These are phyloP conservation scores for Nissolia schottii DNA, from an alignment of 306 rosid species.

Conservation along the genomic window DNA sequence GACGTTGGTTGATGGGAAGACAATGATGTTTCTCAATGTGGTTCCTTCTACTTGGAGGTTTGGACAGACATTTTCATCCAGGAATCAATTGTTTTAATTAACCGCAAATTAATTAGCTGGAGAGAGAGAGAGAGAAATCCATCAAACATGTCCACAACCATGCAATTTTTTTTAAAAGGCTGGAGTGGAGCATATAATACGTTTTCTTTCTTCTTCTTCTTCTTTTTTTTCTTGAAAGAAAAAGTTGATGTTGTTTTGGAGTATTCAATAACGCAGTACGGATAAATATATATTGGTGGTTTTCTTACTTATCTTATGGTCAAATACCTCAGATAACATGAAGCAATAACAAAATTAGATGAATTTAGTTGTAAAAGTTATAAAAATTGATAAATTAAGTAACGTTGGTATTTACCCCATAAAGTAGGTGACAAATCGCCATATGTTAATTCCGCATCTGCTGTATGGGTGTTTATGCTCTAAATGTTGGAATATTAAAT, in stretches of 20 bases:
- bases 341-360: too few species aligned
- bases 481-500: too few species aligned
- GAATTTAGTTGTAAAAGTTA: too few species aligned
- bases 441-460: too few species aligned
- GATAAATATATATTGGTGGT: too few species aligned
- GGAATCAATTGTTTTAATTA: slow-evolving; percentile 49
- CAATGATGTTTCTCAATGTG: slow-evolving; percentile 45
- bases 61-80: slow-evolving; percentile 76
- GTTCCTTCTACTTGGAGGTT: slow-evolving; percentile 77
- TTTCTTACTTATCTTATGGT: too few species aligned
- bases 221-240: background rate
- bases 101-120: background rate
- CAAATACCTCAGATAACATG: too few species aligned
- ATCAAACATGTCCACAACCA: slow-evolving; percentile 17
- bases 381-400: too few species aligned
- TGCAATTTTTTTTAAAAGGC: slow-evolving; percentile 13
- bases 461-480: too few species aligned
- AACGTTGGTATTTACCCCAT: too few species aligned
- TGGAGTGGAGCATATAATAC: slow-evolving; percentile 21
- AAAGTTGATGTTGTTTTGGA: background rate
- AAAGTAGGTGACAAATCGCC: too few species aligned
- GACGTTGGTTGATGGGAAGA: slow-evolving; percentile 48
- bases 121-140: background rate
- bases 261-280: slow-evolving; percentile 6
- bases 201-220: background rate